Evolutionary conservation across 2,329 filamentous ascomycete species (phyloP), one percentile per base, ranked within the genome.

Genomic region (Plectosphaerella cucumerina): DNA sequence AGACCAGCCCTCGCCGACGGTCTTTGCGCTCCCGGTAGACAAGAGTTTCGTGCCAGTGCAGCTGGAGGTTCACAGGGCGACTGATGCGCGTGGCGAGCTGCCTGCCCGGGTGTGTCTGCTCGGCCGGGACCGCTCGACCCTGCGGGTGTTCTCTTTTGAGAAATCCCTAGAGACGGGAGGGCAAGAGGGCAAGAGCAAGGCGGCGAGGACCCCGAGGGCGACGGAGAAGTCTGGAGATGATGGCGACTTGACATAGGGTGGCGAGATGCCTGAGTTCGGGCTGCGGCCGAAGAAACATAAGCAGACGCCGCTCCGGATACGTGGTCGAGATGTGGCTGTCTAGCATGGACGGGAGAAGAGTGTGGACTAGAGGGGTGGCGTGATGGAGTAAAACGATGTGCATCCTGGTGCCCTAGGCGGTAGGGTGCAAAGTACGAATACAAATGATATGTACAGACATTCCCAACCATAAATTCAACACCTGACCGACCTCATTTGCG

Each of bases 81-180:
- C 68, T 39, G 65, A 68, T 6, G 59, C 70, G 18, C 67, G 75
- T 41, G 77, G 76, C 3, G 70, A 74, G 22, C 62, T 81, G 11
- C 75, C 79, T 1, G 66, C 70, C 3, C 69, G 80, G 46, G 65
- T 82, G 4, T 80, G 76, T 53, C 62, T 84, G 9, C 61, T 84
- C 9, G 74, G 74, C 15, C 68, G 65, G 21, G 77, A 80, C 53
- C 66, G 70, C 48, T 67, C 71, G 18, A 72, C 68, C 4, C 76
- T 78, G 58, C 73, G 68, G 49, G 75, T 76, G 1, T 81, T 76
- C 59, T 62, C 67, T 1, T 56, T 82, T 14, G 51, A 54, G 45
- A 26, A 33, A 6, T 17, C 2, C 17, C 39, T 10, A 8, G 17
- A 42, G n/a, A 18, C 9, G n/a, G 39, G 10, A 17, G 14, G 14